Base-by-base conservation (phyloP, 768 basidiomycete species). In the Termitomyces heimii region DNA sequence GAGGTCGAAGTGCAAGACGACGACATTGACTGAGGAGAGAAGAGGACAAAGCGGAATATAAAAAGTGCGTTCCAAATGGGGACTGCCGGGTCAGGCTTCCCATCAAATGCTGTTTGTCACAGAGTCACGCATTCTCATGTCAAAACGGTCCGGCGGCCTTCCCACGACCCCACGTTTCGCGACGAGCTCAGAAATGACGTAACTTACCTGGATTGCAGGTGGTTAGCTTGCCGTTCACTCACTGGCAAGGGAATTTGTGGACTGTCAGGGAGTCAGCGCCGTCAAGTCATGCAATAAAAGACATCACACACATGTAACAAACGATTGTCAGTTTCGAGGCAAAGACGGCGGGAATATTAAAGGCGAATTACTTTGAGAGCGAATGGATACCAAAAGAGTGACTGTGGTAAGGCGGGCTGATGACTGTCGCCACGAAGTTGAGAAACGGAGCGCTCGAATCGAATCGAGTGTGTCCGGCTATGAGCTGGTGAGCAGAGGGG, bases 391-490 rank as follows among this genome's bases (percentile, higher is more conserved):
- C 67, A 77, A 79, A 79, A 64, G 76, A 79, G 68, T 74, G 77
- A 79, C 76, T 77, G 71, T 67, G 73, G 76, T 77, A 75, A 77
- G 75, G 50, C 60, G 66, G 72, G 65, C 62, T 61, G 55, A 54
- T 56, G 62, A 53, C 53, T 56, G 56, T 51, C 47, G 60, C 59
- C 57, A 57, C 56, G 62, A 68, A 61, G 55, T 49, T 60, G 64
- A 68, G 63, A 65, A 66, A 64, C 63, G 60, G 67, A 64, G 71
- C 75, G 62, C 79, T 80, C 79, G 78, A 78, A 81, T 66, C 73
- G 69, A 82, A 82, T 77, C 78, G 79, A 80, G 77, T 71, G 73
- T 70, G 63, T 71, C 68, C 66, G 65, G 63, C 64, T 64, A 64
- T 64, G 71, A 63, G 63, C 66, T 65, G 65, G 62, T 63, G 70